Base-by-base conservation (phyloP, 2,329 filamentous ascomycete genomes). In the Diaporthe ilicicola region DNA sequence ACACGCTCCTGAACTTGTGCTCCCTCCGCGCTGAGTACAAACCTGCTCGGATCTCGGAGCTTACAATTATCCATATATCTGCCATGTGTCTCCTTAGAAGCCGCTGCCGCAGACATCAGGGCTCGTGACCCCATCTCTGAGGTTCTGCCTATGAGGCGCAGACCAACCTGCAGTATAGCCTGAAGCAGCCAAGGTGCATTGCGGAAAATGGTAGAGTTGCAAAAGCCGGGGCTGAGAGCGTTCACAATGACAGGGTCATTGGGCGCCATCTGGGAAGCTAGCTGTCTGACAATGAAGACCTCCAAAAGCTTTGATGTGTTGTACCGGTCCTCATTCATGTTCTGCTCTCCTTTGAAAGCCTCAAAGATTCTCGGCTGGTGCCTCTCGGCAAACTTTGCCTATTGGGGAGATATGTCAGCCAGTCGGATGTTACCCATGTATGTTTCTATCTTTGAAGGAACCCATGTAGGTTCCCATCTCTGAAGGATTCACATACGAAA, bases 81-180 rank as follows among this genome's bases (percentile, higher is more conserved):
- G 3, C 84, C 84, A 66, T 86, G 83, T 0, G 79, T 79, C 46
- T 82, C 81, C 7, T 78, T 76, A 0, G 78, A 80, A 12, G 78
- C 79, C 32, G 80, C 76, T 0, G 82, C 83, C 1, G 80, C 83
- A 8, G 78, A 72, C 55, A 84, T 73, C 13, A 85, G 72, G 5
- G 78, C 81, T 12, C 83, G 80, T 13, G 81, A 79, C 13, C 83
- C 84, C 66, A 82, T 76, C 69, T 84, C 83, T 13, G 80, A 66
- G 3, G 77, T 78, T 24, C 83, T 79, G 24, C 76, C 82, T 17
- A 84, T 17, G 9, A 81, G 4, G 5, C 44, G 50, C 13, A 48
- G 34, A 1, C 32, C 39, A 19, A 50, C 27, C 6, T 39, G 27
- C 24, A 72, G 55, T 19, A 62, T 17, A 5, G 42, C n/a, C 7